Conservation (phyloP, 257 asterid species). For the Verbascum thapsus region DNA sequence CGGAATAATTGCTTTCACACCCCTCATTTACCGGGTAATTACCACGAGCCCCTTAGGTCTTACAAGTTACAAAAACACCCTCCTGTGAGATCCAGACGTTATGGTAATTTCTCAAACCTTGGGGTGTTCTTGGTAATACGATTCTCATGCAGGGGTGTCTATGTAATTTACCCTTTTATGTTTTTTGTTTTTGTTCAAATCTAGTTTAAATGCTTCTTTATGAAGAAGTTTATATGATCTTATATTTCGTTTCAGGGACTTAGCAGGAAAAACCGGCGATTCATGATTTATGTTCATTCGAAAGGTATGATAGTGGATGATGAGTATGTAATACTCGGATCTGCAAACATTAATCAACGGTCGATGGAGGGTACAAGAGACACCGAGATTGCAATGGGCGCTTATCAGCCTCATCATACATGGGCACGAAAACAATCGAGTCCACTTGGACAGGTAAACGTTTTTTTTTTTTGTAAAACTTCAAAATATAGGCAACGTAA, state of each 20-base stretch:
- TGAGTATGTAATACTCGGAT: constrained; percentile 82
- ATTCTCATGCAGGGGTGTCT: too few species aligned
- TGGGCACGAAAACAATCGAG: constrained; percentile 71
- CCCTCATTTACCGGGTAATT: too few species aligned
- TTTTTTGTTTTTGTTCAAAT: too few species aligned
- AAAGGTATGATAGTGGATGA: constrained; percentile 97
- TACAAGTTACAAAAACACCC: too few species aligned
- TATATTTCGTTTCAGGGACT: constrained; percentile 70
- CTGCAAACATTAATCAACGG: constrained; percentile 94
- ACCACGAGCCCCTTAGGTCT: too few species aligned
- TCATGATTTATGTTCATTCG: constrained; percentile 98
- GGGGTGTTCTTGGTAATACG: too few species aligned
- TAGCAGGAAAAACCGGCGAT: constrained; percentile 72
- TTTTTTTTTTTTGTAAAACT: too few species aligned
- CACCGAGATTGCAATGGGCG: constrained; percentile 99
- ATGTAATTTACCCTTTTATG: too few species aligned
- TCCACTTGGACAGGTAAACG: constrained; percentile 85
- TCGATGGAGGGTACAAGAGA: constrained; percentile 94
- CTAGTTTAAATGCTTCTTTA: neutral
- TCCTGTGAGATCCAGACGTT: too few species aligned
- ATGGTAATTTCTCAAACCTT: too few species aligned
- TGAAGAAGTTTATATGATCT: constrained; percentile 3
- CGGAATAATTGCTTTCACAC: too few species aligned
- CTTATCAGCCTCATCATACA: constrained; percentile 88
- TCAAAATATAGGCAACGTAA: too few species aligned